Percentiles rank a stretch among this genome's conserved stretches.
phyloP scores from a whole-genome alignment of 306 rosid genomes.

The Prinsepia uniflora region DNA sequence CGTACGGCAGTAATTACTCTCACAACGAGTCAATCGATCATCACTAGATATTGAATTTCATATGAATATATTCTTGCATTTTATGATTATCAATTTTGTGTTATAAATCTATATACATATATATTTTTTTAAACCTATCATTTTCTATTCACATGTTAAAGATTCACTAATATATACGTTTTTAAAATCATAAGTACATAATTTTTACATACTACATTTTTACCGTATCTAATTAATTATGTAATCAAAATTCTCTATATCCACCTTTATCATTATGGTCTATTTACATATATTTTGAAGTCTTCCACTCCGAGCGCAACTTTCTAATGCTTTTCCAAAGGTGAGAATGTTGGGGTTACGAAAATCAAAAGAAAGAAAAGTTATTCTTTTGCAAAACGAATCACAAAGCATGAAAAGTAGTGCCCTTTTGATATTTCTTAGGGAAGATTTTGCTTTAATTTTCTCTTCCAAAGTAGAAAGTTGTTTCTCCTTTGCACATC shows the following conservation, averaged over 20 bases:
- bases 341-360: conserved; percentile 78
- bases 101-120: no score
- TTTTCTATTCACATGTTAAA: no score
- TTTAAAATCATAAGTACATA: no score
- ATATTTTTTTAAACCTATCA: no score
- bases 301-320: conserved; percentile 44
- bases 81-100: no score
- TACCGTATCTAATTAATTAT: no score
- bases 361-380: conserved; percentile 72
- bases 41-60: no score
- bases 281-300: conserved; percentile 39
- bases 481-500: conserved; percentile 72
- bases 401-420: conserved; percentile 81
- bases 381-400: conserved; percentile 71
- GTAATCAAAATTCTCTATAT: no score
- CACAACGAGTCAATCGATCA: no score
- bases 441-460: conserved; percentile 69
- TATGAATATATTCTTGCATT: no score
- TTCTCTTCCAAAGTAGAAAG: conserved; percentile 56
- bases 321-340: conserved; percentile 72
- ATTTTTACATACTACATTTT: no score
- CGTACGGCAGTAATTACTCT: no score
- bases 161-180: background rate
- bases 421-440: conserved; percentile 76
- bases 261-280: conserved; percentile 19